Evolutionary conservation across 768 basidiomycete genomes (phyloP), one percentile per base, ranked within the genome.

Genomic region (Amylocystis lapponica): DNA sequence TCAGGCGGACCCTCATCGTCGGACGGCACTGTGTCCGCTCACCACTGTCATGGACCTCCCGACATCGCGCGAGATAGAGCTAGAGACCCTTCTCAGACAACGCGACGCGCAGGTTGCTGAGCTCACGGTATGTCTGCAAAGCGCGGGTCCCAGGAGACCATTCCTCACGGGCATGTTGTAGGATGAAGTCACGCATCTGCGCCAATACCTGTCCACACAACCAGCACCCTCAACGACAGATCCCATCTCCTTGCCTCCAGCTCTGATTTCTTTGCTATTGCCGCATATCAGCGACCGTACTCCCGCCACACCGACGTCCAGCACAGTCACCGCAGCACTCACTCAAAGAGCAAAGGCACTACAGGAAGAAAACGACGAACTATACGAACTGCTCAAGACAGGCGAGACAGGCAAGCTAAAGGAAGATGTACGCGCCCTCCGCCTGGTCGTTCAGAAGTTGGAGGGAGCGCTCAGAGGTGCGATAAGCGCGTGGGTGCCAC

Each of bases 321-420:
- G 70, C 49, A 83, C 83, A 1, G 81, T 86, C 25, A 66, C 76
- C 29, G 70, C 79, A n/a, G 88, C 88, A 0, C 71, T 92, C 45
- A 83, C 78, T 0, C 87, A 90, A 55, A 72, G 86, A 36, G 75
- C 78, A 21, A 77, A 78, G 36, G 62, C 81, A 14, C 66, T 92
- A 9, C 89, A 92, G 58, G 83, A 89, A 43, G 89, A 92, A 62
- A 92, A 92, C 47, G 87, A 92, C 51, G 89, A 92, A 50, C 61
- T 92, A 14, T 92, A 91, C 58, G 76, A 80, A 37, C 65, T 91
- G 9, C 64, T 92, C 43, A 83, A 78, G 59, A 69, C 69, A 20
- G 77, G 83, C 30, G 88, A 92, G 63, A 84, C 85, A 0, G 88
- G 87, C 4, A 81, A 76, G 58, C 58, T 92, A 49, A 88, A 88